Conservation (phyloP, 106 monocot species). For the Chionographis japonica region DNA sequence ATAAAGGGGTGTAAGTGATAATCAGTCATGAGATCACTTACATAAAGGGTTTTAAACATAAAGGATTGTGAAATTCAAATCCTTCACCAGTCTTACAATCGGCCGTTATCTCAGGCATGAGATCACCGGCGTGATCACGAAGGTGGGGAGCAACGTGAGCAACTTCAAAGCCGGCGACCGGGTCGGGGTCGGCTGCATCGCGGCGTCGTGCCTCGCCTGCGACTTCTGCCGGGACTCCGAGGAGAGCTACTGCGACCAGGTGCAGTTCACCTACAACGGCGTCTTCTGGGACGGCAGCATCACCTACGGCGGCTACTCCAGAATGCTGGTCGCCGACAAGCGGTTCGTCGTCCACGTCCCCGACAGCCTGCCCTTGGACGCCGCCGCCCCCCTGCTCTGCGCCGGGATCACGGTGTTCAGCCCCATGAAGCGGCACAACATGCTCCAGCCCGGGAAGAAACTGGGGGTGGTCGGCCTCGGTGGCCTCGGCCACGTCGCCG, state of each 20-base stretch:
- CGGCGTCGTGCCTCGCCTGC: conserved; percentile 66
- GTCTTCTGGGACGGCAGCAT: conserved; percentile 88
- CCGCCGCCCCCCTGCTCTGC: conserved; percentile 52
- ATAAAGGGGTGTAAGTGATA: too few species aligned
- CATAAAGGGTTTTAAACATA: too few species aligned
- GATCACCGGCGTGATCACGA: conserved; percentile 76
- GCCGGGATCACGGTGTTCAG: conserved; percentile 69
- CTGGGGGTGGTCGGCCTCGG: conserved; percentile 70
- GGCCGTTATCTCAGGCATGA: conserved; percentile 49
- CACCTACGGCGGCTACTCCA: conserved; percentile 87
- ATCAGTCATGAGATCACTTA: too few species aligned
- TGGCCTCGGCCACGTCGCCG: conserved; percentile 57
- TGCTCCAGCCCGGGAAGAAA: conserved; percentile 42
- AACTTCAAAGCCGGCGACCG: conserved; percentile 72
- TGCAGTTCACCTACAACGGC: conserved; percentile 78
- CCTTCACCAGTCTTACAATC: too few species aligned
- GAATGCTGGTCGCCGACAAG: conserved; percentile 61
- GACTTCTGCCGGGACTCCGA: conserved; percentile 61
- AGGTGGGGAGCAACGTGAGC: conserved; percentile 50
- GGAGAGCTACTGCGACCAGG: conserved; percentile 81
- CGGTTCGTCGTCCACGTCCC: conserved; percentile 57
- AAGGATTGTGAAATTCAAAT: too few species aligned
- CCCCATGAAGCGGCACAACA: conserved; percentile 59
- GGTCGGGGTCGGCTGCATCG: conserved; percentile 73
- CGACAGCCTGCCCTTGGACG: conserved; percentile 44